Base-by-base conservation (phyloP, 345 rosid genomes). In the Geranium rotundifolium region DNA sequence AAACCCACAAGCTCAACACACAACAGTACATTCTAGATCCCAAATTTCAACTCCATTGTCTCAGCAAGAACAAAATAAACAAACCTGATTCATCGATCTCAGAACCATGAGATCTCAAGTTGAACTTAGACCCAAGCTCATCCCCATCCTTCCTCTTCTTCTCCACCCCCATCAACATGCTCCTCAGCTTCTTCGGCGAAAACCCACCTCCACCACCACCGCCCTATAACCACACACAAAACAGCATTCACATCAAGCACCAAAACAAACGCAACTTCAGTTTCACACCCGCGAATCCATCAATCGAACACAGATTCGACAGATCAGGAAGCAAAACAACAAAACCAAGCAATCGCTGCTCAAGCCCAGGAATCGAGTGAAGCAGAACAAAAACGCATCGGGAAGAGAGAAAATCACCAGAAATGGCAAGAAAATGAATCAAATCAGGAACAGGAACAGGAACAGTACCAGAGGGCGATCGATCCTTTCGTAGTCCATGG, bases 401-500 rank as follows among this genome's bases (percentile, higher is more conserved):
- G 27, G 41, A 31, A 41, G 20, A 4, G 60, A 14, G 18, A 39
- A 27, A 19, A 16, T 37, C 54, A 29, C 29, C 16, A 31, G 55
- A 56, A 54, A 30, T 54, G 39, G n/a, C 12, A 39, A 49, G 56
- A 58, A 10, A 54, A 10, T 23, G 60, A 15, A 5, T 17, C 30
- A 56, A 1, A 68, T 68, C 58, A 19, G 39, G 39, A 29, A 29
- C 52, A 19, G 34, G 8, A 52, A 23, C 19, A 23, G n/a, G n/a
- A n/a, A 57, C 52, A 65, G 72, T 65, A 84, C 88, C 87, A 72
- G 89, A 56, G 86, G 82, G 69, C 77, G 84, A 69, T 78, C 75
- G 76, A 90, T 90, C 81, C 97, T 85, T 70, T 88, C 95, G 75
- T 85, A 90, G 67, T 90, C 95, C 93, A 87, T 90, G 52, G 52